Evolutionary conservation across 2,329 filamentous ascomycete species (phyloP), one percentile per base, ranked within the genome.

Genomic region (Pestalotiopsis sp.): DNA sequence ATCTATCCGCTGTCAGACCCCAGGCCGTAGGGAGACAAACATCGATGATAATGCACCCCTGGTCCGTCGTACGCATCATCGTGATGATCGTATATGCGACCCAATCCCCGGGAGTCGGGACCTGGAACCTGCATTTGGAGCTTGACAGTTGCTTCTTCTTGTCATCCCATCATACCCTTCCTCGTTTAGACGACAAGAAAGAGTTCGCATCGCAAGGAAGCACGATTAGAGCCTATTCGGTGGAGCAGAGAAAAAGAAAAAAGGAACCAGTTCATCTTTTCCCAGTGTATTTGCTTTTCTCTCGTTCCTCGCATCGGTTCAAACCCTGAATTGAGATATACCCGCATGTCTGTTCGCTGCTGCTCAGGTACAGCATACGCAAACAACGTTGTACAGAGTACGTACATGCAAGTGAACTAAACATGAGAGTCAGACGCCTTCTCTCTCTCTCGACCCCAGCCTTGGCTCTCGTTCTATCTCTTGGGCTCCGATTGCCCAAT

Each of bases 181-280:
- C 17, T 52, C 45, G 45, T n/a, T 52, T 52, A 52, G 45, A 52
- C 31, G 31, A 36, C 31, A 36, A 36, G 31, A 52, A 52, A 52
- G n/a, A 52, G 45, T 52, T 52, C 45, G 45, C 45, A 52, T 17
- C 45, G 45, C 45, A 20, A n/a, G 17, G 45, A 52, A 20, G 45
- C 20, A 52, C 45, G 64, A 65, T 65, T 52, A 39, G 31, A 57
- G 52, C 31, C 39, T 23, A 57, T 57, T 25, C 27, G 49, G 57
- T 65, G 36, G 31, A 65, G 57, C 31, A 38, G 45, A 39, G 31
- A 45, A 64, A 64, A 64, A 49, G 20, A 49, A 27, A 49, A 49
- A 27, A 25, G 25, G 62, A 45, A 49, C 7, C 31, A 36, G 31
- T 36, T 52, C 9, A 20, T 52, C 17, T 52, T 52, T 23, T n/a